Base-by-base conservation (phyloP, 331 rosid genomes). In the Pyrus hybrid region DNA sequence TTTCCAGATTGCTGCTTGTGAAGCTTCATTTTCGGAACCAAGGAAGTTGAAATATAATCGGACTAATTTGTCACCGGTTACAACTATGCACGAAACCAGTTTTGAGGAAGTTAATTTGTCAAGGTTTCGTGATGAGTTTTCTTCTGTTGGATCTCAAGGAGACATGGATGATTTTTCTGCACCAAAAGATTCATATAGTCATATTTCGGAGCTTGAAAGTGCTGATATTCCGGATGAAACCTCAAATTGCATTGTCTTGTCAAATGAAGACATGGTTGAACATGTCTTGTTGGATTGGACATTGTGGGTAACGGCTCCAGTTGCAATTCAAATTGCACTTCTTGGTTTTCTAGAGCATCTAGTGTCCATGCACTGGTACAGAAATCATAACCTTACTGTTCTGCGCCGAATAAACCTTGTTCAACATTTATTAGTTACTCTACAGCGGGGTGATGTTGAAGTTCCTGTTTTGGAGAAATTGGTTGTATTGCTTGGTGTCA, bases 231-330 rank as follows among this genome's bases (percentile, higher is more conserved):
- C 79, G 3, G 88, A 87, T 82, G 98, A 92, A 84, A 92, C 98
- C 81, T 95, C 99, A 72, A 95, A 95, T 83, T 95, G 99, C 85
- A 87, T 95, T 71, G 99, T 95, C 70, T 85, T 95, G 87, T 92
- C 99, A 81, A 95, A 95, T 84, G 91, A 97, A 66, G 99, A 95
- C 82, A 95, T 95, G 99, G 99, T 95, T 71, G 99, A 95, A 76
- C 99, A 95, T 81, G 99, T 95, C 78, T 84, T 95, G 74, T 81
- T 95, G 90, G 99, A 95, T 83, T 95, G 99, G 99, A 95, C 99
- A 79, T 79, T 95, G 84, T 95, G 99, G 99, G 99, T 95, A 35
- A 88, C 87, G 30, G 89, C 99, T 67, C 83, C 90, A 0, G 93
- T 91, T 53, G 81, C 98, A 33, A 92, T 95, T 72, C 99, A 95